Evolutionary conservation across 1,284 basidiomycete species (phyloP), one percentile per base, ranked within the genome.

Genomic region (Acaromyces ingoldii): DNA sequence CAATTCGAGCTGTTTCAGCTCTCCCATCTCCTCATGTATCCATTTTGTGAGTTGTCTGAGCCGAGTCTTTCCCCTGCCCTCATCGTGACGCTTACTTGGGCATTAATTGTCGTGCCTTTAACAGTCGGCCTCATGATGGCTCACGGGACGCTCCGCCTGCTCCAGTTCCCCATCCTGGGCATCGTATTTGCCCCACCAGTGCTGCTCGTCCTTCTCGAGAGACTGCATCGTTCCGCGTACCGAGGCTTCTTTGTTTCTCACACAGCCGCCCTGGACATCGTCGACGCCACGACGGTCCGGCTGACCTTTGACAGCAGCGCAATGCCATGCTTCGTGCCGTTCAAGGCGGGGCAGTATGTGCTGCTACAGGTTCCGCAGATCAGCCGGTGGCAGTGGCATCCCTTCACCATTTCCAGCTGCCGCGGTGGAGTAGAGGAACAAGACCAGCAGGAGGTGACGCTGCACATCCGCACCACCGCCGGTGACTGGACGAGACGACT

Each of bases 1-100:
- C 24, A 21, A 11, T 54, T 24, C 19, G 45, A 54, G 36, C 6
- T 54, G 1, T 54, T 54, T 40, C 52, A 54, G 36, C 9, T 49
- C 3, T 44, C 33, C 3, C 52, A 54, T 43, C 38, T 54, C n/a
- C 52, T 54, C 48, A 54, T 54, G 52, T 54, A 49, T n/a, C 47
- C 44, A 17, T 45, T 51, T 28, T n/a, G n/a, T n/a, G n/a, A n/a
- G n/a, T n/a, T n/a, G n/a, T n/a, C n/a, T n/a, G n/a, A n/a, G n/a
- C n/a, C n/a, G n/a, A n/a, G n/a, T n/a, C n/a, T n/a, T n/a, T n/a
- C n/a, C n/a, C n/a, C n/a, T n/a, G n/a, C n/a, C n/a, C n/a, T n/a
- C n/a, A n/a, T n/a, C n/a, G n/a, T n/a, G n/a, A n/a, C n/a, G n/a
- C n/a, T n/a, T n/a, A n/a, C n/a, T n/a, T n/a, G n/a, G n/a, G n/a